A percentile compares a stretch with the other conserved stretches of the same genome.
Conservation (phyloP, 441 rosid genomes). For the Heliophila coronopifolia region DNA sequence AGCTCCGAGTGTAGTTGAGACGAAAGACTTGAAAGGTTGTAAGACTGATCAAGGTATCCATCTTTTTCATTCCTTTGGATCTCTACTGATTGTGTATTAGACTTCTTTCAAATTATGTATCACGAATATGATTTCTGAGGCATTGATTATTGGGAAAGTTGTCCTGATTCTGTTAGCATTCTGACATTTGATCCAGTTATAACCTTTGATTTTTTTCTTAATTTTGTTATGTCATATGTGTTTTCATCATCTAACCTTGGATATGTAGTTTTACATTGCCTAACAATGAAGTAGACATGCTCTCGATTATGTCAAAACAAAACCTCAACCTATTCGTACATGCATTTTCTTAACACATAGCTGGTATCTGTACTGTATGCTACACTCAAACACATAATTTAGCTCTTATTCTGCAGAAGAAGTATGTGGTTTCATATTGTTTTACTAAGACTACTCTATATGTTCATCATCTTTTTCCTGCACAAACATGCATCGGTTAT, state of each 20-base stretch:
- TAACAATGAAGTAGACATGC: neutral
- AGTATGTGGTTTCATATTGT: neutral
- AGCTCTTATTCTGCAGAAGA: constrained; percentile 1
- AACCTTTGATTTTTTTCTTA: neutral
- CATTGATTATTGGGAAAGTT: neutral
- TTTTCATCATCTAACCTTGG: constrained; percentile 1
- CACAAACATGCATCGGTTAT: neutral
- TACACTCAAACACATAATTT: neutral
- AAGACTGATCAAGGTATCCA: constrained; percentile 36
- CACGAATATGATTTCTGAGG: neutral
- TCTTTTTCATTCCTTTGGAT: neutral
- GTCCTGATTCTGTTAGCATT: neutral
- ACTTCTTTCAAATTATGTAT: neutral
- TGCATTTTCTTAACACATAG: neutral
- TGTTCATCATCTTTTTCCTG: neutral
- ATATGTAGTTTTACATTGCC: constrained; percentile 4
- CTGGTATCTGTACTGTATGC: neutral
- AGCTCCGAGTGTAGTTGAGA: constrained; percentile 35
- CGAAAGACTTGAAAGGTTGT: constrained; percentile 25
- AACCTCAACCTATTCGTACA: neutral
- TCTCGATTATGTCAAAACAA: neutral
- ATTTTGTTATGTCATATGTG: neutral
- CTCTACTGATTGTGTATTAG: neutral
- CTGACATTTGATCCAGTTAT: neutral
- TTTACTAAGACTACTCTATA: neutral